Base-by-base conservation (phyloP, 2,329 filamentous ascomycete species). In the Thielaviopsis euricoi region DNA sequence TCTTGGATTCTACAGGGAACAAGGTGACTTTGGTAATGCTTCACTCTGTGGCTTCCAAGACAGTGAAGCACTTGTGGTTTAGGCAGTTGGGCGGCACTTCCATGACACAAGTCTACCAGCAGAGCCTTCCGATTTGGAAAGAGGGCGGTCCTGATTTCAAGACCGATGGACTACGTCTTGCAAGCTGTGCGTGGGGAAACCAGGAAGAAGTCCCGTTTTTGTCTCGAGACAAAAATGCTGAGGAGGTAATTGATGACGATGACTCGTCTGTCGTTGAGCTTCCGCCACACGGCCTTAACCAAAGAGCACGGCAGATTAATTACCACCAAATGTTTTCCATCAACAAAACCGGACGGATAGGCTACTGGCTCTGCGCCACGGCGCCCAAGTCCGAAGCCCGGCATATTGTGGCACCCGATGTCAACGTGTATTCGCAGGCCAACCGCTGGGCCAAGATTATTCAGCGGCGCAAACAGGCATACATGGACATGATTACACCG, bases 251-350 rank as follows among this genome's bases (percentile, higher is more conserved):
- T n/a, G 37, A 43, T 17, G 22, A 52, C 23, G 37, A 58, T 12
- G 43, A 15, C 12, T 25, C 15, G 46, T 12, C 21, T 55, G 15
- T 25, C 19, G 3, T 22, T 13, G 33, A 40, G 22, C 9, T 17
- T 13, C 29, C 21, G 49, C n/a, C 53, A 10, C 53, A 17, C 2
- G 70, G 69, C 15, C 62, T 62, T 19, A 57, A 63, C 13, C 72
- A 74, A 55, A 59, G 65, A 10, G 62, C 67, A 3, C 61, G 68
- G 23, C 66, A 66, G 3, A 64, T 73, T 2, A 67, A 68, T 21
- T 77, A 78, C 62, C 78, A 73, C 56, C 76, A 80, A 60, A 61
- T 77, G 15, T 71, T 69, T 56, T 66, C 70, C 12, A 62, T 80
- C 2, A 69, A 66, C 5, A 66, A 68, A 23, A 68, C 77, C 58